phyloP scores from a whole-genome alignment of 352 stramenopile genomes.

The Elongisporangium prolatum region DNA sequence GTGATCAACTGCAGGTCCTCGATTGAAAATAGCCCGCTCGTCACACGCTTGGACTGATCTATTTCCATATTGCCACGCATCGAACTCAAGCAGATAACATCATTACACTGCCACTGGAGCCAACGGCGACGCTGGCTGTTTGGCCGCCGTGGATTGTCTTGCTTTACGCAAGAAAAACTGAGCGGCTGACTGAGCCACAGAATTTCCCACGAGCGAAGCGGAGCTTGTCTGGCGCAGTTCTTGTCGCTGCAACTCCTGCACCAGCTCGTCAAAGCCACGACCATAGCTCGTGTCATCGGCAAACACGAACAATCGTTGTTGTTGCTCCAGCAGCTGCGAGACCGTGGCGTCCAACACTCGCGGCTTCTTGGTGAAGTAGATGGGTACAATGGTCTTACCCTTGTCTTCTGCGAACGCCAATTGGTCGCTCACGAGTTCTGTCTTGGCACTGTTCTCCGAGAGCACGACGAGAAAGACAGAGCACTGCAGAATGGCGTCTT shows the following conservation, averaged over 20 bases:
- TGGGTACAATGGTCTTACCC: conserved; percentile 66
- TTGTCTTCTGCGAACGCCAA: conserved; percentile 82
- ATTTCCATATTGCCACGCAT: neutral
- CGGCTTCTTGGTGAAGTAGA: conserved; percentile 57
- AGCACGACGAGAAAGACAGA: conserved; percentile 69
- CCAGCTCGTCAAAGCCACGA: conserved; percentile 49
- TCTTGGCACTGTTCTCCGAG: conserved; percentile 70
- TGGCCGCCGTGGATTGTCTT: neutral
- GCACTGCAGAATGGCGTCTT: conserved; percentile 74
- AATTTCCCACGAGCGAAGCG: conserved; percentile 20
- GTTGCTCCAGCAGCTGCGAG: conserved; percentile 27
- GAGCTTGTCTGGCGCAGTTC: conserved; percentile 13
- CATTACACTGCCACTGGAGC: neutral
- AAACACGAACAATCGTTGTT: conserved; percentile 41
- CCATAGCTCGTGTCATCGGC: conserved; percentile 61
- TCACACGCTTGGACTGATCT: neutral
- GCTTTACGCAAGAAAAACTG: conserved; percentile 15
- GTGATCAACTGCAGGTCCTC: too few relatives aligned
- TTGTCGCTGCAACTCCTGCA: conserved; percentile 33
- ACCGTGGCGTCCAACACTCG: conserved; percentile 37
- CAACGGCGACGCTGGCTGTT: neutral
- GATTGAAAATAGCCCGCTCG: neutral
- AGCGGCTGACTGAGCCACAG: conserved; percentile 29
- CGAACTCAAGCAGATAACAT: neutral
- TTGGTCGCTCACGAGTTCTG: conserved; percentile 78